Conservation (phyloP, 371 early-diverging fungal species). For the Rhizopus delemar region DNA sequence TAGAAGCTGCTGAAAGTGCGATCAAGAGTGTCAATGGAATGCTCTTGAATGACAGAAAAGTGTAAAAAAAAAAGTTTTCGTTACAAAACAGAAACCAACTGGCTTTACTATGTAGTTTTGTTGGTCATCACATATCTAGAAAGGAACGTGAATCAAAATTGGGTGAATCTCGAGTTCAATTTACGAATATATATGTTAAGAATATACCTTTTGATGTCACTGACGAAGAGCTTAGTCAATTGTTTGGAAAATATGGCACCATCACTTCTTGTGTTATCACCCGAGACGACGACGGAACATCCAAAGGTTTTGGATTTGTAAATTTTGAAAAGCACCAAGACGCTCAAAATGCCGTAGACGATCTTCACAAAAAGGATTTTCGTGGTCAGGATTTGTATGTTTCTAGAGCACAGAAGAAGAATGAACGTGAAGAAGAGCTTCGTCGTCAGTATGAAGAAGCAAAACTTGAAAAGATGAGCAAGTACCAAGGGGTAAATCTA, state of each 20-base stretch:
- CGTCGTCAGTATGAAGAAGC: slow-evolving; percentile 81
- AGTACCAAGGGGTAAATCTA: slow-evolving; percentile 91
- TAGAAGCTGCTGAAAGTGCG: slow-evolving; percentile 84
- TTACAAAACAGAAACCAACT: background rate
- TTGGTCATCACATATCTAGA: slow-evolving; percentile 80
- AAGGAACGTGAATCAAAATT: slow-evolving; percentile 80
- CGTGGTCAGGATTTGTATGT: slow-evolving; percentile 85
- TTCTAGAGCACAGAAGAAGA: slow-evolving; percentile 92
- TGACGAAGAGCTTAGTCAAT: slow-evolving; percentile 69
- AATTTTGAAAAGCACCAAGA: slow-evolving; percentile 85
- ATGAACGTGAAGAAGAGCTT: slow-evolving; percentile 89
- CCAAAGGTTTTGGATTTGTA: slow-evolving; percentile 87
- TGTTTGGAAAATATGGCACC: slow-evolving; percentile 78
- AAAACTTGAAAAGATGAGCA: slow-evolving; percentile 80
- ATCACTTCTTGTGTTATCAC: slow-evolving; percentile 71
- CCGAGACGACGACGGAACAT: slow-evolving; percentile 68
- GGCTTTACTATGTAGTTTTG: slow-evolving; percentile 38
- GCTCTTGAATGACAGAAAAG: slow-evolving; percentile 88
- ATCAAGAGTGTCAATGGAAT: slow-evolving; percentile 92
- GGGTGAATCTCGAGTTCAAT: slow-evolving; percentile 75
- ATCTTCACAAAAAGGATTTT: slow-evolving; percentile 78
- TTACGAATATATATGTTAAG: slow-evolving; percentile 94
- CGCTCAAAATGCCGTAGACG: slow-evolving; percentile 82
- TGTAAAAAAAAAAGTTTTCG: slow-evolving; percentile 28
- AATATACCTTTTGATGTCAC: slow-evolving; percentile 76